These are phyloP conservation scores for Phytophthora chlamydospora DNA, from an alignment of 352 stramenopile species.

Conservation along the genomic window DNA sequence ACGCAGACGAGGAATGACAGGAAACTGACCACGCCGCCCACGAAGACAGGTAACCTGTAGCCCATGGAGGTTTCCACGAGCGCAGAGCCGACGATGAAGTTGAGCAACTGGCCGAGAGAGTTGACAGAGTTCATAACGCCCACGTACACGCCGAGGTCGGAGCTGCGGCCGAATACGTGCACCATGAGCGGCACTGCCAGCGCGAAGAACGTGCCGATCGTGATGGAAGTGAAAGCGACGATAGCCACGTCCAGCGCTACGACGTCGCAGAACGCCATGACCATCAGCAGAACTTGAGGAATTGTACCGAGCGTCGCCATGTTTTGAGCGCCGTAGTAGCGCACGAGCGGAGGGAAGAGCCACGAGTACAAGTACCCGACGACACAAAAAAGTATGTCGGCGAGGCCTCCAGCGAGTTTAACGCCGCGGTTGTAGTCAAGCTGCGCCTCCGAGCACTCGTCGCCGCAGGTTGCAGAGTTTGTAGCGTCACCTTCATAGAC, in stretches of 20 bases:
- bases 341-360: slow-evolving; percentile 47
- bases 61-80: slow-evolving; percentile 50
- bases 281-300: slow-evolving; percentile 50
- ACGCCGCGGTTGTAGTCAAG: slow-evolving; percentile 51
- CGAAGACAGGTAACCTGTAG: slow-evolving; percentile 48
- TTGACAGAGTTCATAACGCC: slow-evolving; percentile 62
- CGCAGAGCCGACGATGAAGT: slow-evolving; percentile 52
- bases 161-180: slow-evolving; percentile 45
- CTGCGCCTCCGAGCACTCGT: slow-evolving; percentile 45
- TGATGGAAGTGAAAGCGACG: slow-evolving; percentile 50
- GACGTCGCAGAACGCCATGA: slow-evolving; percentile 47
- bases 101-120: slow-evolving; percentile 58
- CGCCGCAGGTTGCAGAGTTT: slow-evolving; percentile 35
- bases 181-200: slow-evolving; percentile 58
- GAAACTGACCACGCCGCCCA: slow-evolving; percentile 46
- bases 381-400: slow-evolving; percentile 48
- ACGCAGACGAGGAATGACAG: slow-evolving; percentile 38
- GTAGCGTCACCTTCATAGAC: slow-evolving; percentile 46
- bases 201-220: slow-evolving; percentile 50
- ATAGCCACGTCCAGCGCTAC: slow-evolving; percentile 43
- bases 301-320: slow-evolving; percentile 41
- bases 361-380: slow-evolving; percentile 56
- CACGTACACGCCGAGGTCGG: slow-evolving; percentile 55
- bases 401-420: slow-evolving; percentile 44
- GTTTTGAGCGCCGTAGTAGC: slow-evolving; percentile 39